Base-by-base conservation (phyloP, 1,139 yeast species). In the Saccharomyces hybrid region DNA sequence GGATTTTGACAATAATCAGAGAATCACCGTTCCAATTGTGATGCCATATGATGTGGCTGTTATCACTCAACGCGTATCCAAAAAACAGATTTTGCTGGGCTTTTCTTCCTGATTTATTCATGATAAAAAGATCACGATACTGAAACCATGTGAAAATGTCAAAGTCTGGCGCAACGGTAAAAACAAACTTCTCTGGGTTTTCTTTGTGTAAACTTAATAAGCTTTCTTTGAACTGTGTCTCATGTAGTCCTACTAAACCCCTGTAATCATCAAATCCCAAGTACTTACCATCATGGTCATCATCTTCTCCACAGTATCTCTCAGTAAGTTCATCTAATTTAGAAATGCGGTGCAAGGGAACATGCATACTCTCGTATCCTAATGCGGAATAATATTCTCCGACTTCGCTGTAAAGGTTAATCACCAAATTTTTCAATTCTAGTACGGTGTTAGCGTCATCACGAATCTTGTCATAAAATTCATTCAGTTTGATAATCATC, bases 391-490 rank as follows among this genome's bases (percentile, higher is more conserved):
- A 86, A 67, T 80, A 86, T 55, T 82, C 83, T 5, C 89, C 91
- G 44, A 87, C 78, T 63, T 86, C 95, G 38, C 90, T 84, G 74
- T 86, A 86, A 56, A 86, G 73, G 55, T 77, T 79, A 13, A 77
- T 70, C 53, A 78, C 75, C 16, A 80, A 78, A 54, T 77, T 74
- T 44, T 57, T 58, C 47, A 67, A 52, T 46, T 68, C 58, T 5
- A 60, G 52, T 25, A 66, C 65, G 32, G 62, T 65, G 46, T 63
- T 49, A 1, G 62, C 56, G 16, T 53, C 52, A 16, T 56, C 55
- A 27, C 65, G 59, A 47, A 79, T 60, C 53, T 74, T 70, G 58
- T 80, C 82, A 57, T 76, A 72, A 50, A 60, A 62, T 14, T 70
- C 60, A 52, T 73, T 72, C 32, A 77, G 64, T 19, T 58, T 50